Conservation (phyloP, 257 asterid genomes). For the Scutellaria minor region DNA sequence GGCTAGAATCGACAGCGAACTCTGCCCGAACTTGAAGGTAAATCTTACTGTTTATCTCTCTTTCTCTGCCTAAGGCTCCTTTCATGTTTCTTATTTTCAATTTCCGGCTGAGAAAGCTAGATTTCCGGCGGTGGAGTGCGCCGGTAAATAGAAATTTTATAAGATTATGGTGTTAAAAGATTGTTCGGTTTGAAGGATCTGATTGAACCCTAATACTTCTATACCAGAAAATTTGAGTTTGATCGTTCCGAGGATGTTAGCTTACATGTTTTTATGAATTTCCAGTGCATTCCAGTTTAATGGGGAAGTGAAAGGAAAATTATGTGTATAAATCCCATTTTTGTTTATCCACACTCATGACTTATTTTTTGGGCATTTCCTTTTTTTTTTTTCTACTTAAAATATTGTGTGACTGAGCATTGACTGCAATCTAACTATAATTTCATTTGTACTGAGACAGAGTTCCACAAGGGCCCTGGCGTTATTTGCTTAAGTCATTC, state of each 20-base stretch:
- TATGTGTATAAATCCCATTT: neutral
- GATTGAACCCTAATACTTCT: neutral
- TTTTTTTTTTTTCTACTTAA: neutral
- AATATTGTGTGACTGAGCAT: neutral
- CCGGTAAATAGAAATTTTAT: too few relatives aligned
- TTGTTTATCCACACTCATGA: neutral
- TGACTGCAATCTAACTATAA: slow-evolving; percentile 1
- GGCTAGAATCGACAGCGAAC: neutral
- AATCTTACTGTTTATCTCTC: neutral
- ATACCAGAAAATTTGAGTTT: neutral
- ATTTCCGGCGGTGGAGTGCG: neutral
- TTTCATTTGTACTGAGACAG: slow-evolving; percentile 34
- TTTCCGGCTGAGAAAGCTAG: too few relatives aligned
- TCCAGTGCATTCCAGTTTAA: neutral
- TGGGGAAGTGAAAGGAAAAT: neutral
- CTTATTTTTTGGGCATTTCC: neutral
- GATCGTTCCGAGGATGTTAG: neutral
- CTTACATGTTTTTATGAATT: neutral
- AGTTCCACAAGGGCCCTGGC: neutral
- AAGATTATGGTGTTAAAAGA: neutral
- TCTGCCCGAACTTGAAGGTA: neutral
- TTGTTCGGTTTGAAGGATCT: neutral
- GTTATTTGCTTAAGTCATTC: slow-evolving; percentile 18
- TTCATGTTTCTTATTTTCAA: neutral
- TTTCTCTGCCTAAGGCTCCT: neutral